Conservation (phyloP, 768 basidiomycete species). For the Naganishia vaughanmartiniae region DNA sequence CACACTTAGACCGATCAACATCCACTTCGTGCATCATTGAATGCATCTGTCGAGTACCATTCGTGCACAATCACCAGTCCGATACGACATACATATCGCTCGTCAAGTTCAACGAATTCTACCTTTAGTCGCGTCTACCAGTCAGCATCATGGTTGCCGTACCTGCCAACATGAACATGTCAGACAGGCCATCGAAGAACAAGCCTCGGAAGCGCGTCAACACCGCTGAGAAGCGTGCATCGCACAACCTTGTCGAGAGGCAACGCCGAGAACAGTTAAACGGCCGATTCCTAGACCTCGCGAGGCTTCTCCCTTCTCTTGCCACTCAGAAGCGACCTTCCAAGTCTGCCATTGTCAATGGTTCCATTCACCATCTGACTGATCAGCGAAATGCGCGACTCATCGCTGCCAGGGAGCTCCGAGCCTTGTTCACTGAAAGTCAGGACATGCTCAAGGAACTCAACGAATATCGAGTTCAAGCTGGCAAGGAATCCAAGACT, state of each 20-base stretch:
- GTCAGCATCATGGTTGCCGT: constrained; percentile 21
- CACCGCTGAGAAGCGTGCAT: constrained; percentile 91
- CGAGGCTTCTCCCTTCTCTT: constrained; percentile 83
- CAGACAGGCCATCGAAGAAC: constrained; percentile 36
- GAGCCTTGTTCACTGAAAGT: constrained; percentile 72
- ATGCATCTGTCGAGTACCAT: constrained; percentile 32
- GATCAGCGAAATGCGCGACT: constrained; percentile 76
- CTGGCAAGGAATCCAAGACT: constrained; percentile 59
- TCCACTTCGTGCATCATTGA: constrained; percentile 1
- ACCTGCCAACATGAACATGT: constrained; percentile 14
- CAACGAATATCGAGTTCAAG: constrained; percentile 86
- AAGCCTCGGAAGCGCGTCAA: constrained; percentile 87
- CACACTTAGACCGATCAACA: not conserved
- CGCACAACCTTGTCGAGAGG: constrained; percentile 95
- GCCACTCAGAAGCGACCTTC: constrained; percentile 87
- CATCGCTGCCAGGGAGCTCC: constrained; percentile 77
- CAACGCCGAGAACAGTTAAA: constrained; percentile 90
- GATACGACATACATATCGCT: constrained; percentile 35
- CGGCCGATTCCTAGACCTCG: constrained; percentile 86
- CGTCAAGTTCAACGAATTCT: constrained; percentile 31
- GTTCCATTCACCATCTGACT: constrained; percentile 72
- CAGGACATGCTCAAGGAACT: constrained; percentile 85
- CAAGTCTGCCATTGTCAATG: constrained; percentile 96
- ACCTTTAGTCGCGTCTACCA: not conserved
- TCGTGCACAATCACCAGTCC: constrained; percentile 24